Base-by-base conservation (phyloP, 2,329 filamentous ascomycete species). In the Paraphaeosphaeria minitans region DNA sequence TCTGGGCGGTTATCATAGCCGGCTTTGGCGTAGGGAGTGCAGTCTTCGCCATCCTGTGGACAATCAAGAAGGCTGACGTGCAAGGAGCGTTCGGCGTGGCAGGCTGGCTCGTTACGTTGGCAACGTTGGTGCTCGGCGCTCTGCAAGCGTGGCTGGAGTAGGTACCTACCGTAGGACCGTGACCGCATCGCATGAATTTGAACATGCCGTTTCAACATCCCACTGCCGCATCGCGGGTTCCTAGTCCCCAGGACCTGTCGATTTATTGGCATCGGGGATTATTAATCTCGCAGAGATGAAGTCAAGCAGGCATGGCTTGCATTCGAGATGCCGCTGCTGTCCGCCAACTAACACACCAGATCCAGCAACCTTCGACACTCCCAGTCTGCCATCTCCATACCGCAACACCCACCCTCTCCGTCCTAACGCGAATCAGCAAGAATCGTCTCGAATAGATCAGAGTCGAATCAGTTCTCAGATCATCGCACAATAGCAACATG, bases 41-140 rank as follows among this genome's bases (percentile, higher is more conserved):
- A 1, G 66, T 75, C 2, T 79, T 79, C 62, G 75, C 69, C 0
- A 59, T 73, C 4, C 56, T 71, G 27, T 79, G 75, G 76, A 69
- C 71, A 2, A 45, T 68, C 6, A 66, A 64, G 53, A 68, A 66
- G 52, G 63, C 65, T 7, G 76, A 79, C 57, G 60, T 78, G 12
- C 75, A 78, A 55, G 76, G 77, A n/a, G 77, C 75, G 13, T 79
- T 78, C 65, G 75, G 74, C 1, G 73, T 78, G 14, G 75, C 76
- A 7, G 69, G 71, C 10, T 79, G 74, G 74, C 63, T 77, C 19
- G 64, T 75, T 31, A 71, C 69, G 24, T 43, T 77, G 16, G 73
- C 73, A 8, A 70, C 63, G 4, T 53, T 78, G 61, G 41, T 70
- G 16, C 55, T 76, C 3, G 75, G 73, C 14, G 76, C 69, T 51